Base-by-base conservation (phyloP, 2,329 filamentous ascomycete species). In the Trichoderma afroharzianum region DNA sequence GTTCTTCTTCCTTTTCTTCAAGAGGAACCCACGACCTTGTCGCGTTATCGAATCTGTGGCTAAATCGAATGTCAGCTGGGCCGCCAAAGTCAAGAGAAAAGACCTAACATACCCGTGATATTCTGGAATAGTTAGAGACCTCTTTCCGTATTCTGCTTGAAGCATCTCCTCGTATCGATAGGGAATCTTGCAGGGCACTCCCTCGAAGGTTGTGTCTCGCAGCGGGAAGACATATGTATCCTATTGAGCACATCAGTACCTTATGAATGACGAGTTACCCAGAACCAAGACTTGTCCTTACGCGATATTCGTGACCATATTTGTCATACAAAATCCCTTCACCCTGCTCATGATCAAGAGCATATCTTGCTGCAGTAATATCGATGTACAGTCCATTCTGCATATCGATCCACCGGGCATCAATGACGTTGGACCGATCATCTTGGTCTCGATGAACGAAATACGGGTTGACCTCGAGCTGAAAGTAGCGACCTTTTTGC, bases 171-270 rank as follows among this genome's bases (percentile, higher is more conserved):
- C 84, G 76, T 90, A 91, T 8, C 83, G 81, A 75, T 86, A 90
- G 0, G 92, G 92, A 28, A 94, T 90, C 80, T 90, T 90, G 59
- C 87, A 91, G 0, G 85, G 82, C 0, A 90, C 85, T 0, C 89
- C 90, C 76, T 94, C 92, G 71, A 92, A 94, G 1, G 83, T 86
- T 1, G 89, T 92, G 72, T 89, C 86, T n/a, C 90, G 84, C 76
- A 94, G 82, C 0, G 92, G 92, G 76, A 90, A 93, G 12, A 94
- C 82, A 69, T 92, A 86, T 0, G 84, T 85, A 70, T 88, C 85
- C 83, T 86, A 55, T 4, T 1, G 9, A 11, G 55, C n/a, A 8
- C 21, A 39, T 72, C 50, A 72, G 53, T 12, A 28, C 15, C 15
- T 43, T 43, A 18, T 21, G 3, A 14, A n/a, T 6, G 64, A 67